Conservation (phyloP, 1,139 yeast species). For the Suhomyces anneliseae region DNA sequence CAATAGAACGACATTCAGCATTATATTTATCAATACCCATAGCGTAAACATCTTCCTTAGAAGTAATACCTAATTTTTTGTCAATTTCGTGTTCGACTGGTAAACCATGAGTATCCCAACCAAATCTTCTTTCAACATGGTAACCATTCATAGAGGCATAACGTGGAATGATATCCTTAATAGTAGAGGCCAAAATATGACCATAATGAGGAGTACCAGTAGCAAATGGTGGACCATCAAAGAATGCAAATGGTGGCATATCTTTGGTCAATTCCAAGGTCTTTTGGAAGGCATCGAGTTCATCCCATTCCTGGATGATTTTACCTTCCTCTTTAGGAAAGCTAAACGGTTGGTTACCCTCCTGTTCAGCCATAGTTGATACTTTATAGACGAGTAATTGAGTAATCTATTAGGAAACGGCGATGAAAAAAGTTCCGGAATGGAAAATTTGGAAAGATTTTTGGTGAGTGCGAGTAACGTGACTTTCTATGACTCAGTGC, state of each 20-base stretch:
- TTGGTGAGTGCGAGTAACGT: not conserved
- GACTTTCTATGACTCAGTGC: slow-evolving; percentile 4
- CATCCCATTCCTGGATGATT: slow-evolving; percentile 79
- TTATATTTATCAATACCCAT: slow-evolving; percentile 94
- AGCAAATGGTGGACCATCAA: slow-evolving; percentile 99
- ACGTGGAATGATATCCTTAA: slow-evolving; percentile 95
- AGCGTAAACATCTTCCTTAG: slow-evolving; percentile 90
- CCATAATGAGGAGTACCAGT: slow-evolving; percentile 99
- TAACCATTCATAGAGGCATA: slow-evolving; percentile 97
- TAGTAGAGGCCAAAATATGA: slow-evolving; percentile 92
- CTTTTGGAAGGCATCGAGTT: slow-evolving; percentile 88
- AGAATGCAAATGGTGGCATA: slow-evolving; percentile 85
- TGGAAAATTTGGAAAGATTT: slow-evolving; percentile 2
- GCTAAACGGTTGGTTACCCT: slow-evolving; percentile 41
- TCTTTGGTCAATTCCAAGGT: slow-evolving; percentile 82
- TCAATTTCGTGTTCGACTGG: slow-evolving; percentile 99
- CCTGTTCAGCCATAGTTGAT: slow-evolving; percentile 33
- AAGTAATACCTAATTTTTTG: slow-evolving; percentile 90
- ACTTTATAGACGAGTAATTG: not conserved
- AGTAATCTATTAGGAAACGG: not conserved
- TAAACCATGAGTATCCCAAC: slow-evolving; percentile 99
- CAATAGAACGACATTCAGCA: slow-evolving; percentile 92
- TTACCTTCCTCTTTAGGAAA: slow-evolving; percentile 90
- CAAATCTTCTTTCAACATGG: slow-evolving; percentile 95
- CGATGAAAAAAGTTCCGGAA: not conserved